phyloP scores from a whole-genome alignment of 257 asterid species.

The Linaria vulgaris region DNA sequence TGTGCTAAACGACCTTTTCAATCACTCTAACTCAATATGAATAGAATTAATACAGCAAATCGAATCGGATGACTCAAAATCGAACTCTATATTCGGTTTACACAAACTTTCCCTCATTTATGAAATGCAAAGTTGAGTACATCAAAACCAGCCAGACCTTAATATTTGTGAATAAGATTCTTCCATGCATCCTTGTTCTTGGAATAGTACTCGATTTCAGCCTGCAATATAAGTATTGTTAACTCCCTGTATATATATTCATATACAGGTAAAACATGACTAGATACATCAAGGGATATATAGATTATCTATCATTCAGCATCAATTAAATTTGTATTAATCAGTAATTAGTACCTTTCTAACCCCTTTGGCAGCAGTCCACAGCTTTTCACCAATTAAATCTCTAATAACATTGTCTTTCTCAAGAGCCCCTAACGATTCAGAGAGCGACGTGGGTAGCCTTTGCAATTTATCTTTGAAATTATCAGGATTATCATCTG shows the following conservation, averaged over 20 bases:
- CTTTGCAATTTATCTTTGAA: constrained; percentile 60
- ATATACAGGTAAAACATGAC: background rate
- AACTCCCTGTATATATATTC: too few relatives aligned
- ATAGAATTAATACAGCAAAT: too few relatives aligned
- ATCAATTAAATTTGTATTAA: too few relatives aligned
- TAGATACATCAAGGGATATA: background rate
- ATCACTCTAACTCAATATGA: too few relatives aligned
- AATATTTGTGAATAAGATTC: constrained; percentile 69
- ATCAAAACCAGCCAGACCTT: constrained; percentile 15
- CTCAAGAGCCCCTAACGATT: constrained; percentile 82
- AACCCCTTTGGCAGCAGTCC: constrained; percentile 64
- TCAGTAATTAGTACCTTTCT: constrained; percentile 59
- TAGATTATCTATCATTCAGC: too few relatives aligned
- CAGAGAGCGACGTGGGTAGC: constrained; percentile 71
- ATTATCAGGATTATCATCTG: constrained; percentile 84
- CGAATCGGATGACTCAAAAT: too few relatives aligned
- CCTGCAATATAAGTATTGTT: constrained; percentile 45
- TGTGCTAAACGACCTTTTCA: too few relatives aligned
- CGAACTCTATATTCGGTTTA: too few relatives aligned
- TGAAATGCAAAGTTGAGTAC: too few relatives aligned
- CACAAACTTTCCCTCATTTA: too few relatives aligned
- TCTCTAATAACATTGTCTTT: constrained; percentile 54
- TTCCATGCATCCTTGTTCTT: constrained; percentile 69
- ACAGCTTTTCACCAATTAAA: constrained; percentile 73
- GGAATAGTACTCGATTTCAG: constrained; percentile 62